These are phyloP conservation scores for Elasticomyces elasticus DNA, from an alignment of 495 filamentous ascomycete genomes.

Conservation along the genomic window DNA sequence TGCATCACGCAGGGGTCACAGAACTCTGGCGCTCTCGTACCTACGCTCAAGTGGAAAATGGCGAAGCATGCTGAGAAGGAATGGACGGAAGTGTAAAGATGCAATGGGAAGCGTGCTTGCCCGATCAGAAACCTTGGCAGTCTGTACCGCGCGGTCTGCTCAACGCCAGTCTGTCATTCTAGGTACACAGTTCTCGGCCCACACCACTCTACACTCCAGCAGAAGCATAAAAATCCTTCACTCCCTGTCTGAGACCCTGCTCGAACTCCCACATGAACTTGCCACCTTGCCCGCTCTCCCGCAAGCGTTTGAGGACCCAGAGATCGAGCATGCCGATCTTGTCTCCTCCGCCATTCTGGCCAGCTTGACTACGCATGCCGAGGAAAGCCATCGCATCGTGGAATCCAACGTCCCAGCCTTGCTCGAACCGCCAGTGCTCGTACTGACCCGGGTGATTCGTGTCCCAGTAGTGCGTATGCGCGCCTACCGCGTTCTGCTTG, in stretches of 20 bases:
- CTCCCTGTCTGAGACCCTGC: slow-evolving; percentile 40
- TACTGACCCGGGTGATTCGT: slow-evolving; percentile 29
- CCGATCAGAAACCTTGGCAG: too few species aligned
- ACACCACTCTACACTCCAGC: slow-evolving; percentile 22
- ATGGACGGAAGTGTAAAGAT: too few species aligned
- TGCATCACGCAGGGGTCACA: too few species aligned
- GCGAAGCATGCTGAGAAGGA: too few species aligned
- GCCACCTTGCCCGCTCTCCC: slow-evolving; percentile 36
- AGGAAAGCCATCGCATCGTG: slow-evolving; percentile 43
- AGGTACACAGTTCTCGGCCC: neutral
- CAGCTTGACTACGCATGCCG: slow-evolving; percentile 23
- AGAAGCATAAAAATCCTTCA: slow-evolving; percentile 33
- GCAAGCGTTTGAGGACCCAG: slow-evolving; percentile 45
- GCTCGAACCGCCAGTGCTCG: slow-evolving; percentile 42
- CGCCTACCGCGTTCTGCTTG: slow-evolving; percentile 24
- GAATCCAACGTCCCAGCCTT: slow-evolving; percentile 46
- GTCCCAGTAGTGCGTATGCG: slow-evolving; percentile 40
- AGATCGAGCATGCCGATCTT: slow-evolving; percentile 45
- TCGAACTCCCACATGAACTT: slow-evolving; percentile 44
- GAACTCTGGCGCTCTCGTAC: too few species aligned
- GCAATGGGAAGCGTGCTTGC: too few species aligned
- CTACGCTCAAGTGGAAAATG: too few species aligned
- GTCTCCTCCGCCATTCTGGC: slow-evolving; percentile 32
- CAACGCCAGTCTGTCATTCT: too few species aligned
- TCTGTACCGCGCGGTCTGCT: too few species aligned